These are phyloP conservation scores for Parmales sp. DNA, from an alignment of 108 stramenopile species.

Conservation along the genomic window DNA sequence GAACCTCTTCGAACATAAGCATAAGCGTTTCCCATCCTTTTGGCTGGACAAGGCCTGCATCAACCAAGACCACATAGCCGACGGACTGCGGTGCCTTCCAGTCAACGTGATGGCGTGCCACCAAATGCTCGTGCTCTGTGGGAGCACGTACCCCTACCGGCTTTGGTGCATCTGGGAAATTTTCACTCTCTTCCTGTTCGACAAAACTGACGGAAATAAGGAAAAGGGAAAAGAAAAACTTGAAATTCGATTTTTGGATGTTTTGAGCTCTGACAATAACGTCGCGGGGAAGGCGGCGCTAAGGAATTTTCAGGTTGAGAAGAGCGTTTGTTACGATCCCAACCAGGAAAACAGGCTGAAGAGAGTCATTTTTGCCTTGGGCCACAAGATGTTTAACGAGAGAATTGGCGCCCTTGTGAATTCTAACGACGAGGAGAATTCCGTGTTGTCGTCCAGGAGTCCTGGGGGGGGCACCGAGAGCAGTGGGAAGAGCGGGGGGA, in stretches of 20 bases:
- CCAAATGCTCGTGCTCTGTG: not conserved
- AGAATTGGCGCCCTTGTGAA: too few relatives aligned
- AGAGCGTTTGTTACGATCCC: not conserved
- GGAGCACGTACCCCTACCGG: not conserved
- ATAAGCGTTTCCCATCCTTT: not conserved
- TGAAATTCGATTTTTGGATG: not conserved
- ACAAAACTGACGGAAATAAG: not conserved
- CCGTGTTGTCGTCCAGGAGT: too few relatives aligned
- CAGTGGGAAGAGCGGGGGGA: too few relatives aligned
- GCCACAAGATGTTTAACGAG: not conserved
- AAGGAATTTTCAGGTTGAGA: not conserved
- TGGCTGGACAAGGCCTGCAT: constrained; percentile 5
- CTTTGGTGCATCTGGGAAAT: constrained; percentile 2
- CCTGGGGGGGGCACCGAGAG: too few relatives aligned
- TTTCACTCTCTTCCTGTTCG: not conserved
- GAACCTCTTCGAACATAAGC: not conserved
- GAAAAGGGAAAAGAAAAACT: not conserved
- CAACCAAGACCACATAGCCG: not conserved
- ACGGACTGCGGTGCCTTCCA: not conserved
- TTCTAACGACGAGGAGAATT: too few relatives aligned
- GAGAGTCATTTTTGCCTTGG: not conserved
- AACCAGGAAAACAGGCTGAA: not conserved
- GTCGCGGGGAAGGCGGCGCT: not conserved
- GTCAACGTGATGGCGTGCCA: not conserved
- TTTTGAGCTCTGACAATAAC: not conserved